Base-by-base conservation (phyloP, 805 yeast species). In the Metschnikowia matae region DNA sequence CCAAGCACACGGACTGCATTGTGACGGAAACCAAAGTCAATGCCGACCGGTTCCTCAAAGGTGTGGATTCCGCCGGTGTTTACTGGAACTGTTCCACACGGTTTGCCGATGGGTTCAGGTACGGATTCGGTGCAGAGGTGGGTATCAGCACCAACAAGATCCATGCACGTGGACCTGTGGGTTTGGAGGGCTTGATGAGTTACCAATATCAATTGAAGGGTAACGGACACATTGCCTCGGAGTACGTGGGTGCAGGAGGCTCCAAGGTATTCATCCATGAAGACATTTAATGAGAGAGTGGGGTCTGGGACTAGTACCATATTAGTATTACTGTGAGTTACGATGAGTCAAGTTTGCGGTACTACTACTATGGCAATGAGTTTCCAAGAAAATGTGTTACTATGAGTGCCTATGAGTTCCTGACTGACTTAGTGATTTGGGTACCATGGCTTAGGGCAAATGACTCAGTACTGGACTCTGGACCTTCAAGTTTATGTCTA, bases 151-250 rank as follows among this genome's bases (percentile, higher is more conserved):
- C 99, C 41, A 91, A 92, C 65, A 94, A 94, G 68, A 89, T 94
- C 54, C 99, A 94, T 66, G 96, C 99, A 8, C 80, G 99, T 62
- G 99, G 99, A 2, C 99, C 99, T 14, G 98, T 94, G 33, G 99
- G 99, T 2, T 77, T 94, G 32, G 99, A 94, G 65, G 99, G 99
- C 1, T 77, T 94, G 57, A 96, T 92, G 65, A 88, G 95, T 60
- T 94, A 94, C 68, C 98, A 94, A 69, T 94, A 94, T 66, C 94
- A 89, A 65, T 71, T 94, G 54, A 80, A 87, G 68, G 99, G 99
- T 40, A 75, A 82, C 58, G 99, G 99, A 4, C 99, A 94, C 66
- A 76, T 92, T 50, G 98, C 87, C 1, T 84, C 89, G 44, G 97
- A 89, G 62, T 95, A 94, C 64, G 74, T 83, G 23, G 98, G 98